Conservation (phyloP, 2,329 filamentous ascomycete species). For the Fusarium agapanthi region DNA sequence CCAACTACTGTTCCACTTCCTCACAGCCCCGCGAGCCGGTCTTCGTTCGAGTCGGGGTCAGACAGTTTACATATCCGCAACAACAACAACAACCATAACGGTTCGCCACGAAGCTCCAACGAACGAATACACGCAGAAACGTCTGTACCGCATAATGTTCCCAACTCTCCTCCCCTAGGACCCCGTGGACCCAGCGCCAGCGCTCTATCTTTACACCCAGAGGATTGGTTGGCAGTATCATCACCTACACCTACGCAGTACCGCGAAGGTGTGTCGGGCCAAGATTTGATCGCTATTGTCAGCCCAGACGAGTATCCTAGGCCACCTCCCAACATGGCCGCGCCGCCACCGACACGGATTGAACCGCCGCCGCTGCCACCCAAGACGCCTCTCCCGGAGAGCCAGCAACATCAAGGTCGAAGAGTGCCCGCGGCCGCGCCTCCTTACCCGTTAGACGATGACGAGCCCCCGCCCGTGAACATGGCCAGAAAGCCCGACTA, state of each 20-base stretch:
- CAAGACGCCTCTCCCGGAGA: conserved; percentile 75
- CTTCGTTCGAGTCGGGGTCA: conserved; percentile 65
- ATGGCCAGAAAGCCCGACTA: conserved; percentile 86
- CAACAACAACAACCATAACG: conserved; percentile 41
- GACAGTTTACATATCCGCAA: conserved; percentile 57
- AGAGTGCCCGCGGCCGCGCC: conserved; percentile 55
- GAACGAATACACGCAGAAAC: conserved; percentile 53
- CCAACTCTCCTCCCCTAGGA: conserved; percentile 41
- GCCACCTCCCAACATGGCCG: conserved; percentile 45
- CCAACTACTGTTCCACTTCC: conserved; percentile 54
- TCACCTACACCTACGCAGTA: conserved; percentile 69
- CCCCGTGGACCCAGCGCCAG: conserved; percentile 42
- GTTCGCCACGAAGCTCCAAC: conserved; percentile 61
- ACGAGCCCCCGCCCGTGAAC: conserved; percentile 84
- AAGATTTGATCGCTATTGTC: conserved; percentile 74
- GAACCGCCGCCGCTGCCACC: conserved; percentile 78
- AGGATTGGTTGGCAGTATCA: conserved; percentile 63
- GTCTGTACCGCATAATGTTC: conserved; percentile 41
- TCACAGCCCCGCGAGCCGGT: conserved; percentile 53
- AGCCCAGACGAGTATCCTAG: conserved; percentile 66
- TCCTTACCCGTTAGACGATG: conserved; percentile 84
- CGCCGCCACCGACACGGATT: conserved; percentile 50
- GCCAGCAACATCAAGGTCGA: conserved; percentile 43
- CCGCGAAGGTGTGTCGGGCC: conserved; percentile 60
- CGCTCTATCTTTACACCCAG: conserved; percentile 44